Evolutionary conservation across 768 basidiomycete species (phyloP).

Genomic region (Hortiboletus campestris): DNA sequence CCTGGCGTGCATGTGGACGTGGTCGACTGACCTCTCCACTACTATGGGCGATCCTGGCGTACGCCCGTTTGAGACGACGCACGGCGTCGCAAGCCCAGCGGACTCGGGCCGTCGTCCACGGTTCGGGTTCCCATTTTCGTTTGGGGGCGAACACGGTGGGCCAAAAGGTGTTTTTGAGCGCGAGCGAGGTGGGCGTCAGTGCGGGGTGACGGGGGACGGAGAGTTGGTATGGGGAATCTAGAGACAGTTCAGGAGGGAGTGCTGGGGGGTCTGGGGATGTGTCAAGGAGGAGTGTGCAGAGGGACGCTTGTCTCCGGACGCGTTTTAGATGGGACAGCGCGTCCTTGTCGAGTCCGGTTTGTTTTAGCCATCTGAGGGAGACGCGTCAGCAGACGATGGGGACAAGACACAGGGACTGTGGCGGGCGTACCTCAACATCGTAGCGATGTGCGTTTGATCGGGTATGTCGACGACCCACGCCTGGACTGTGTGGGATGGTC

Average conservation of each 20-base stretch:
- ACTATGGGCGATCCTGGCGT: slow-evolving; percentile 37
- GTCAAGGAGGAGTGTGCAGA: slow-evolving; percentile 55
- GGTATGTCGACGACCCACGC: slow-evolving; percentile 80
- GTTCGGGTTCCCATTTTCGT: slow-evolving; percentile 62
- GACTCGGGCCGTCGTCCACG: slow-evolving; percentile 63
- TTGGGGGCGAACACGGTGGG: slow-evolving; percentile 75
- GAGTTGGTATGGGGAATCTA: slow-evolving; percentile 53
- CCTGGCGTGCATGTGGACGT: neutral
- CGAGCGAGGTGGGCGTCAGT: slow-evolving; percentile 61
- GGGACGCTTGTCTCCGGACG: slow-evolving; percentile 52
- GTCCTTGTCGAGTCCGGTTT: slow-evolving; percentile 55
- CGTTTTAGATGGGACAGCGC: slow-evolving; percentile 75
- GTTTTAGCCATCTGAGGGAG: slow-evolving; percentile 63
- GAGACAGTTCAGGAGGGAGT: slow-evolving; percentile 48
- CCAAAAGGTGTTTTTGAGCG: slow-evolving; percentile 76
- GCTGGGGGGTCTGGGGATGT: slow-evolving; percentile 41
- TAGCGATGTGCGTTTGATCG: slow-evolving; percentile 54
- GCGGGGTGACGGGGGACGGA: slow-evolving; percentile 68
- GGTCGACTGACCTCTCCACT: slow-evolving; percentile 57
- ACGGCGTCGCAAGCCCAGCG: slow-evolving; percentile 79
- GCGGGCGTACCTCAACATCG: slow-evolving; percentile 56
- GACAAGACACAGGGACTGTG: neutral
- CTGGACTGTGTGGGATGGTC: slow-evolving; percentile 42
- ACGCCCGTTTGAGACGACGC: slow-evolving; percentile 47
- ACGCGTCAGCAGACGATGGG: neutral